phyloP scores from a whole-genome alignment of 75 land plant genomes.

The Cunninghamia lanceolata region DNA sequence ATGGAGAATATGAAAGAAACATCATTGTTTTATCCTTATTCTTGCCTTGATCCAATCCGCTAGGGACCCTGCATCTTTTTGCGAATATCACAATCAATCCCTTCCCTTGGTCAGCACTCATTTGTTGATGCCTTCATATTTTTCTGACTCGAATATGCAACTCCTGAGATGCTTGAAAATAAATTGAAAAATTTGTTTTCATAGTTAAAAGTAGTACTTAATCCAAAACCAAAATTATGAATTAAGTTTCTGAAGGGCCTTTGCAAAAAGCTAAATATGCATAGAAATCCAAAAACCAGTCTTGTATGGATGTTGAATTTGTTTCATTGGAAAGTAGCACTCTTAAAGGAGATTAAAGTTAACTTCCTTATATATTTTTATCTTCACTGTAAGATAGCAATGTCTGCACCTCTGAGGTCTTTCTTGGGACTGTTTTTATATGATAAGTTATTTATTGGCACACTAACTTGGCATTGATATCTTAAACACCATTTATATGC shows the following conservation, averaged over 20 bases:
- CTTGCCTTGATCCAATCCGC: neutral
- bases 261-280: neutral
- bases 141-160: neutral
- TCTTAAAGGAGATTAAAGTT: neutral
- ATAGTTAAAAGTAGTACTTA: neutral
- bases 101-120: neutral
- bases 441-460: neutral
- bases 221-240: neutral
- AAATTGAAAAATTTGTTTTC: neutral
- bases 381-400: neutral
- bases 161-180: neutral
- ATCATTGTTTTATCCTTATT: neutral
- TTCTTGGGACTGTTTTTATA: neutral
- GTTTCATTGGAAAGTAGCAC: neutral
- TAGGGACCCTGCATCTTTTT: neutral
- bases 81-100: neutral
- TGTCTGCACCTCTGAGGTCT: neutral
- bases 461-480: neutral
- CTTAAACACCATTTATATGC: neutral
- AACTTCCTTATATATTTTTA: neutral
- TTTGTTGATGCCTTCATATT: neutral
- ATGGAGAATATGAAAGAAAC: neutral
- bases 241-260: neutral
- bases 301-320: neutral
- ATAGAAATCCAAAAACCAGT: neutral